A percentile compares a stretch with the other conserved stretches of the same genome.
Conservation (phyloP, 345 rosid species). For the Eucalyptus globulus region DNA sequence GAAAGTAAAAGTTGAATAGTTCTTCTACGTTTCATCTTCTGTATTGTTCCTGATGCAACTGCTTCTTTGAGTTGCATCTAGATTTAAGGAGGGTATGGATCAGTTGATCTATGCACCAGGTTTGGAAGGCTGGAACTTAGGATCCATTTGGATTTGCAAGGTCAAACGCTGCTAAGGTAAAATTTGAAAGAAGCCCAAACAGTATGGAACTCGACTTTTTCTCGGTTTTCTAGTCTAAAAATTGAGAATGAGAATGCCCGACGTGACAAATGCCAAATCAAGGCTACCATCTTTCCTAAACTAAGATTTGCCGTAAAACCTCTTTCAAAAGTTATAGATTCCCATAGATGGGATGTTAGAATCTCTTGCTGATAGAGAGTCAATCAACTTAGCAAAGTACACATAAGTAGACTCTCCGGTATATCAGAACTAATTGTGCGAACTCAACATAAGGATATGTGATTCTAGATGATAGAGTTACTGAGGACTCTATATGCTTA, state of each 20-base stretch:
- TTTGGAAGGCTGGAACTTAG: neutral
- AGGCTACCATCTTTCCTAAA: neutral
- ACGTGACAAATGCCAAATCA: neutral
- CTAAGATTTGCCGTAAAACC: neutral
- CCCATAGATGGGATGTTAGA: neutral
- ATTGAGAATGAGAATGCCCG: neutral
- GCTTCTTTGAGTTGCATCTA: neutral
- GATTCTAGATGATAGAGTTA: neutral
- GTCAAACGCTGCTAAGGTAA: neutral
- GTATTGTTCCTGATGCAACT: neutral
- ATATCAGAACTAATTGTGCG: neutral
- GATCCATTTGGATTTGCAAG: neutral
- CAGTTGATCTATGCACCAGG: neutral
- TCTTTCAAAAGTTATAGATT: neutral
- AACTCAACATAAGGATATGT: neutral
- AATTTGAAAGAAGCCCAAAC: neutral
- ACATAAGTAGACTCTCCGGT: neutral
- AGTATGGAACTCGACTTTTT: neutral
- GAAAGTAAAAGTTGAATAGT: neutral
- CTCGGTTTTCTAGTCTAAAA: neutral
- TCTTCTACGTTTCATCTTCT: neutral
- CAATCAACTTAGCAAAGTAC: neutral
- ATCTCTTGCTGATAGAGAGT: neutral
- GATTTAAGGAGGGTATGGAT: neutral
- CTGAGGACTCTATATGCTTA: neutral